Evolutionary conservation across 1,284 basidiomycete genomes (phyloP), one percentile per base, ranked within the genome.

Genomic region (Vanrija humicola): DNA sequence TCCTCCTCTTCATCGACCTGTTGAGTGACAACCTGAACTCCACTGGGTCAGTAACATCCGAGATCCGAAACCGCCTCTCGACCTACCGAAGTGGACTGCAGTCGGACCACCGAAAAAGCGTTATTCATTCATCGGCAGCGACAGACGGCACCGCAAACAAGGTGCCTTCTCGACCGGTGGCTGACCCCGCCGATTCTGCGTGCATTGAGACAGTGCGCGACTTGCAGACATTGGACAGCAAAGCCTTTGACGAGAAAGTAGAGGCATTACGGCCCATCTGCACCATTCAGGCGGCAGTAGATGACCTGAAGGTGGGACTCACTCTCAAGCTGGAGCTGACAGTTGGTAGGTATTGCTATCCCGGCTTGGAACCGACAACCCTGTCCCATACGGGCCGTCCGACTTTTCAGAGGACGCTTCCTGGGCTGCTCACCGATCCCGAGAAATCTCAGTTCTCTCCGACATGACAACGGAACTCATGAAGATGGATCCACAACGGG

Each of bases 391-490:
- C 28, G 82, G 86, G 46, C 82, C 86, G 61, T 86, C 90, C 62
- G 94, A 98, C 72, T 98, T 98, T 66, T 81, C 83, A 25, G 85
- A 75, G 54, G 88, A 88, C 3, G 83, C 84, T 1, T 88, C 88
- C 0, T 98, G 89, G 84, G 82, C 86, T 38, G 81, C 87, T 38
- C 98, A 92, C 90, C 82, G 85, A 39, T 83, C 86, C 1, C 77
- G 84, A n/a, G 95, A 98, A 78, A 87, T 90, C 0, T 82, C 88
- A 0, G 83, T 86, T 53, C 79, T 98, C 3, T 90, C 90, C 28
- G 50, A 58, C 6, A 43, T 55, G 7, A 53, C 53, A 1, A 28
- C 50, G 19, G 43, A 58, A 1, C 47, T 59, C 40, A 43, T 52
- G 26, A 61, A 62, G 28, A 48, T 59, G 8, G 61, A 63, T 28